Percentiles rank a stretch among this genome's conserved stretches.
Conservation (phyloP, 441 rosid species). For the Daphne laureola region DNA sequence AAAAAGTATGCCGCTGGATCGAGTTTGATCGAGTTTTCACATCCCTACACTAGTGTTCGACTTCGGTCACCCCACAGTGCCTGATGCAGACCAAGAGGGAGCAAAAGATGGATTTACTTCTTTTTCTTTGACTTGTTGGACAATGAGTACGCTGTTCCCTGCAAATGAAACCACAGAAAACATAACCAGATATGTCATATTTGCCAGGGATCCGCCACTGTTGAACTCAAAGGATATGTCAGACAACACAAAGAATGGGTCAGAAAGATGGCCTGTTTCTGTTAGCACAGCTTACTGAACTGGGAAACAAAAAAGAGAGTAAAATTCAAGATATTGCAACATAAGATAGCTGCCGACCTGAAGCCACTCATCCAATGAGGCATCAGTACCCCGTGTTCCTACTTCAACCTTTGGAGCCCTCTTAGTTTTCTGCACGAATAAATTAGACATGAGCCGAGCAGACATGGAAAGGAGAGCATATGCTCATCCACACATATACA, state of each 20-base stretch:
- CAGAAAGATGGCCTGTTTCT: too few species aligned
- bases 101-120: slow-evolving; percentile 33
- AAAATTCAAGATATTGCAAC: too few species aligned
- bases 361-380: slow-evolving; percentile 92
- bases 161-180: slow-evolving; percentile 15
- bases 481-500: background rate
- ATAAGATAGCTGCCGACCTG: slow-evolving; percentile 40
- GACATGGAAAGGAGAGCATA: background rate
- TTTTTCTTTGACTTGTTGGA: slow-evolving; percentile 87
- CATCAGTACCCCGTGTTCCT: slow-evolving; percentile 79
- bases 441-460: slow-evolving; percentile 9
- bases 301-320: too few species aligned
- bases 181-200: background rate
- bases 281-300: too few species aligned
- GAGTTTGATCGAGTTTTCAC: too few species aligned
- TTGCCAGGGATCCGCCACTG: background rate
- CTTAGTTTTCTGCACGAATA: slow-evolving; percentile 64
- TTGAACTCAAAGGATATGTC: too few species aligned
- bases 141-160: slow-evolving; percentile 79
- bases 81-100: background rate
- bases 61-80: too few species aligned
- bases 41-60: too few species aligned
- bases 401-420: slow-evolving; percentile 91
- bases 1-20: too few species aligned
- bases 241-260: too few species aligned